phyloP scores from a whole-genome alignment of 257 asterid species.

The Ligustrum vulgare region DNA sequence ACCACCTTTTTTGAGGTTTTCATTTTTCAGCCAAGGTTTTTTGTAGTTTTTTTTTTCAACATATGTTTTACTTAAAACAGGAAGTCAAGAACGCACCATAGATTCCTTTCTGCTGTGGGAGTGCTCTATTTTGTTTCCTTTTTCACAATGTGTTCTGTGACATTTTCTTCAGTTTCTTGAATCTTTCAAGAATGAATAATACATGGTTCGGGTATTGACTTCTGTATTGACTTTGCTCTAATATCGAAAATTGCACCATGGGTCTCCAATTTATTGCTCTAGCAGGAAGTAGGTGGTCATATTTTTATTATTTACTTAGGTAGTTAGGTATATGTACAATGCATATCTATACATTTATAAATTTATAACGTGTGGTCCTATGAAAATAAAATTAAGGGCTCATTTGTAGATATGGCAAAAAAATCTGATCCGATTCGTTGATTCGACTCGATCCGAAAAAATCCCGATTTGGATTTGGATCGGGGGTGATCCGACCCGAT shows the following conservation, averaged over 20 bases:
- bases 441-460: no score
- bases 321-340: no score
- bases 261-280: not conserved
- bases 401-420: no score
- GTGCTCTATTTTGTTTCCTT: conserved; percentile 6
- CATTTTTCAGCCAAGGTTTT: not conserved
- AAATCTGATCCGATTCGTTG: no score
- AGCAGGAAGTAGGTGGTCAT: not conserved
- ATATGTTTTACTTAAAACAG: conserved; percentile 24
- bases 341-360: no score
- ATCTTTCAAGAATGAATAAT: conserved; percentile 33
- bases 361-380: conserved; percentile 47
- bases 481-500: no score
- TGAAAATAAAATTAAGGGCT: conserved; percentile 35
- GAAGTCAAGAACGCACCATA: conserved; percentile 76
- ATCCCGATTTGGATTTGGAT: no score
- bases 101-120: conserved; percentile 31
- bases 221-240: conserved; percentile 35
- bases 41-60: not conserved
- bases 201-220: conserved; percentile 99
- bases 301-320: not conserved
- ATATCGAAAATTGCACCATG: not conserved
- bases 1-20: conserved; percentile 30
- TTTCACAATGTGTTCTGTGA: not conserved
- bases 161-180: not conserved